Conservation (phyloP, 257 asterid species). For the Rauvolfia tetraphylla region DNA sequence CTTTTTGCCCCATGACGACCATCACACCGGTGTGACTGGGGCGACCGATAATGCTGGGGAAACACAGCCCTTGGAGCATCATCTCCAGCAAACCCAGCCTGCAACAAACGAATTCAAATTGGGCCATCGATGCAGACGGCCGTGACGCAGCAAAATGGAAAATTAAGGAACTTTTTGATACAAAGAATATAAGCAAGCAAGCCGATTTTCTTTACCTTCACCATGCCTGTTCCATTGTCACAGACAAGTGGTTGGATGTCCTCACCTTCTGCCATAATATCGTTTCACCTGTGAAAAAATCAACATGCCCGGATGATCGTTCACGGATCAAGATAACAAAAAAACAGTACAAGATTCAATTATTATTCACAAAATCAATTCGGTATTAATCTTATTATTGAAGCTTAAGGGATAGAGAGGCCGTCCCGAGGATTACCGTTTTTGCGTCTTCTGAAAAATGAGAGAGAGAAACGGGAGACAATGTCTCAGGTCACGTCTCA, state of each 20-base stretch:
- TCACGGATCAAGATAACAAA: neutral
- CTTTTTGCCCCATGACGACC: conserved; percentile 97
- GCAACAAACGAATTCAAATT: neutral
- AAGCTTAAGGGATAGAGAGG: neutral
- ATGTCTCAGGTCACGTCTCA: neutral
- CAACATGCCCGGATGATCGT: neutral
- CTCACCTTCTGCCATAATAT: conserved; percentile 21
- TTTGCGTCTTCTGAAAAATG: neutral
- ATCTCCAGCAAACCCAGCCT: conserved; percentile 99
- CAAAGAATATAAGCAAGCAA: neutral
- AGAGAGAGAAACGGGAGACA: neutral
- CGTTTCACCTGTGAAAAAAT: conserved; percentile 13
- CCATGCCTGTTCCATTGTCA: conserved; percentile 26
- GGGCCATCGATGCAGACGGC: neutral
- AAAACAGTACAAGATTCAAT: neutral
- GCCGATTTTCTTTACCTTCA: conserved; percentile 9
- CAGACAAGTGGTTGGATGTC: conserved; percentile 26
- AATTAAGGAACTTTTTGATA: neutral
- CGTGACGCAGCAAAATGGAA: neutral
- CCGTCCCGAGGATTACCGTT: neutral
- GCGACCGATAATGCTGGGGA: conserved; percentile 90
- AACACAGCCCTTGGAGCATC: conserved; percentile 95
- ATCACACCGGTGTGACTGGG: conserved; percentile 96
- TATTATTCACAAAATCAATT: neutral
- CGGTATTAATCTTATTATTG: neutral